These are phyloP conservation scores for Candida awuae DNA, from an alignment of 805 yeast species.

Conservation along the genomic window DNA sequence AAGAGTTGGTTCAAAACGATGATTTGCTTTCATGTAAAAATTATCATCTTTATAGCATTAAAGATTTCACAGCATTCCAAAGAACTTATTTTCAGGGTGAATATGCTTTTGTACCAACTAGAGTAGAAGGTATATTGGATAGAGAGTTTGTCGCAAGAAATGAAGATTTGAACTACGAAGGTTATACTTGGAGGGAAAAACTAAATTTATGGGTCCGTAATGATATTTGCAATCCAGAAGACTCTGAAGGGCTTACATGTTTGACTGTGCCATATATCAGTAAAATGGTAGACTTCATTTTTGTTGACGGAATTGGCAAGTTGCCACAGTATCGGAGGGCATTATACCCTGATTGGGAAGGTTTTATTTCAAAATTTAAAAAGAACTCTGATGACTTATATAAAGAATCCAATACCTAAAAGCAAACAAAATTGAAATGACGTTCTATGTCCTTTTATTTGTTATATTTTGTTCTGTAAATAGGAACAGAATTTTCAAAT, in stretches of 20 bases:
- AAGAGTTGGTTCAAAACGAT: conserved; percentile 7
- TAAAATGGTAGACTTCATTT: neutral
- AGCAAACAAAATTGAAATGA: no score
- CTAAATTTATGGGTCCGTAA: conserved; percentile 20
- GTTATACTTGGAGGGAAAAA: conserved; percentile 20
- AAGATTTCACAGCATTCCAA: conserved; percentile 45
- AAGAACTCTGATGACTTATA: neutral
- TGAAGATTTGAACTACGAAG: conserved; percentile 14
- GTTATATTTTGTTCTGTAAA: no score
- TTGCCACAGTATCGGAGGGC: neutral
- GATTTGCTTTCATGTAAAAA: conserved; percentile 40
- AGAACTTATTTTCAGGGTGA: conserved; percentile 51
- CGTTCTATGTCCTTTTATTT: no score
- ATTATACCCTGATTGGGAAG: neutral
- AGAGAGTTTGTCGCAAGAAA: conserved; percentile 31
- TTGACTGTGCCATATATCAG: neutral
- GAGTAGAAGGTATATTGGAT: conserved; percentile 27
- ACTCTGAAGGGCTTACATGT: neutral
- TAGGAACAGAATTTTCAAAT: no score
- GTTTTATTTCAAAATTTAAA: neutral
- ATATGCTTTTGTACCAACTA: conserved; percentile 36
- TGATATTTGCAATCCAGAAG: neutral
- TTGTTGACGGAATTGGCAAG: neutral
- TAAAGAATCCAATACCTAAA: no score
- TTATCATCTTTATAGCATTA: conserved; percentile 42